Evolutionary conservation across 805 yeast genomes (phyloP), one percentile per base, ranked within the genome.

Genomic region (Tetrapisispora namnaoensis): DNA sequence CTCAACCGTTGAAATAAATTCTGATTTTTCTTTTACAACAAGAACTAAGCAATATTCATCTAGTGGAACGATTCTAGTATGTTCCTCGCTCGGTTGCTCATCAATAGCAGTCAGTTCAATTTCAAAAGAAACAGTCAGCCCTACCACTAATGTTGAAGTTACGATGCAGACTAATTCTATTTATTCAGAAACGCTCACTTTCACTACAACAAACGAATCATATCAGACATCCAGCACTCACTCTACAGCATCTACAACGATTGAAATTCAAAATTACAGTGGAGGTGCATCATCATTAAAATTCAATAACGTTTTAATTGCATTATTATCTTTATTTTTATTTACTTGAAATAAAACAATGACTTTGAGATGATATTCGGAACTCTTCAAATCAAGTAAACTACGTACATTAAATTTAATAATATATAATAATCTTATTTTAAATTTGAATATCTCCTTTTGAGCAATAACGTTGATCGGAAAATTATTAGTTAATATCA

Each of bases 181-280:
- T 6, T 24, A 24, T 24, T 24, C 28, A 8, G 28, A 24, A 6
- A 24, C 8, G 8, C 4, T 8, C 8, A 24, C 28, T 9, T 20
- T 32, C 8, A 22, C 39, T 16, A 6, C 10, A 2, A 37, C 37
- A 7, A 36, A 47, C 17, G 39, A 42, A 16, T 5, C 32, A 34
- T 49, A 53, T 43, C 50, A 56, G 48, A 49, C 53, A 54, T 53
- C 57, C 41, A 17, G 59, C 14, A 20, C 45, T 22, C 36, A 18
- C 3, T 35, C 27, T 37, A 16, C 42, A 18, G 16, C 48, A 7
- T 41, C 53, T 16, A 24, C 48, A 13, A 28, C 41, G 38, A 42
- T 51, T 13, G 44, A 32, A 3, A 40, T 54, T n/a, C 47, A 47
- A 21, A 47, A 53, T 14, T 54, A 46, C 22, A 40, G 37, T 20